A percentile compares a stretch with the other conserved stretches of the same genome.
These are phyloP conservation scores for Fusarium agapanthi DNA, from an alignment of 2,329 filamentous ascomycete genomes.

Conservation along the genomic window DNA sequence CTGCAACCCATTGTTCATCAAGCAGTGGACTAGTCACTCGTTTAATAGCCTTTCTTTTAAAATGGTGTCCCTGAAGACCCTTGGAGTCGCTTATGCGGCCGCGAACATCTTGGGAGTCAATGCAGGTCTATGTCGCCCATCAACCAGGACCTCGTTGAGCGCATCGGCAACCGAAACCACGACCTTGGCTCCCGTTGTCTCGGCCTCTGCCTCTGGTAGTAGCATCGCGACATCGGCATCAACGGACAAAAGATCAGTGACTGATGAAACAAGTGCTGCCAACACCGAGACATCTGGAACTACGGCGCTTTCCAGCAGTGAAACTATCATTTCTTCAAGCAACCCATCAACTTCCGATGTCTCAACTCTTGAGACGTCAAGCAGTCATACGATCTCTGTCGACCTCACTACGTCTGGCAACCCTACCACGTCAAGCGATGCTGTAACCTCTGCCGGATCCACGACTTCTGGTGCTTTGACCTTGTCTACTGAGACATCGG, in stretches of 20 bases:
- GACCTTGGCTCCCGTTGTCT: background rate
- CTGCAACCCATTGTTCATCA: background rate
- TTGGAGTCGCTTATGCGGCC: background rate
- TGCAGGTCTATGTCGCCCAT: background rate
- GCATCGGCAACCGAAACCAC: background rate
- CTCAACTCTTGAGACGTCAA: background rate
- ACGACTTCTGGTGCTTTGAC: background rate
- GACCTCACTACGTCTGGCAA: background rate
- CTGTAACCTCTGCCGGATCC: background rate
- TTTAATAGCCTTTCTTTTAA: background rate
- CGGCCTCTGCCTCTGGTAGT: background rate
- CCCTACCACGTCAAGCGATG: background rate
- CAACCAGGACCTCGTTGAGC: background rate
- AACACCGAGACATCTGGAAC: background rate
- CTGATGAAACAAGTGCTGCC: background rate
- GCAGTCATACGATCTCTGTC: background rate
- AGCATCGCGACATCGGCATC: background rate
- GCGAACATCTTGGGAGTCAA: background rate
- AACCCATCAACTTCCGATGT: background rate
- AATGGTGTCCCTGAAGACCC: slow-evolving; percentile 5
- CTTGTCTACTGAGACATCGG: background rate
- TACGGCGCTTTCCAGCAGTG: background rate
- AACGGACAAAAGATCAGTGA: accelerated
- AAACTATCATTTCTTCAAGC: background rate
- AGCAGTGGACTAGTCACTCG: background rate